phyloP scores from a whole-genome alignment of 1,284 basidiomycete genomes.

The Austroboletus niveus region DNA sequence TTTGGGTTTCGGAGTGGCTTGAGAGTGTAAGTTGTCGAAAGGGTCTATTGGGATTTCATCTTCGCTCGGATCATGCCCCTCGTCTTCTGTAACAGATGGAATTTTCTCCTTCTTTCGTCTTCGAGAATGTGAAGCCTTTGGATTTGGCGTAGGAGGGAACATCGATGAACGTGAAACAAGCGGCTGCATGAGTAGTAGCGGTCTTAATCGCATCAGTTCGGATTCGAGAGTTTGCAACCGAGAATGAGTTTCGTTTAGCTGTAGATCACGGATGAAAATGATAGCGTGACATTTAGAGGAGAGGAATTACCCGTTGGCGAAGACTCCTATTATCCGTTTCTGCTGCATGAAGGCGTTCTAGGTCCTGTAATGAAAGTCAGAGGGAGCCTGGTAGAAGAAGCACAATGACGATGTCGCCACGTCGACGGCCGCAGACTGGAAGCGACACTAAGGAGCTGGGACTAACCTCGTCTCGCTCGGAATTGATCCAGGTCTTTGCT shows the following conservation, averaged over 20 bases:
- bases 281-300: neutral
- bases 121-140: conserved; percentile 18
- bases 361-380: conserved; percentile 40
- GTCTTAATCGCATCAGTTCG: conserved; percentile 44
- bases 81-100: conserved; percentile 18
- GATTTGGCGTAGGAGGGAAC: conserved; percentile 19
- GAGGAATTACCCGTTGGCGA: conserved; percentile 48
- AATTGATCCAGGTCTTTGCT: conserved; percentile 34
- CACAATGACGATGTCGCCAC: neutral
- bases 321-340: conserved; percentile 56
- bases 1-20: conserved; percentile 25
- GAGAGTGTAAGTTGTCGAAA: conserved; percentile 15
- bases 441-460: neutral
- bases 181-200: conserved; percentile 48
- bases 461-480: conserved; percentile 45
- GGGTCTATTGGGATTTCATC: conserved; percentile 21
- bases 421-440: neutral
- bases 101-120: conserved; percentile 27
- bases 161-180: conserved; percentile 24
- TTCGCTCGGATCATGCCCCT: conserved; percentile 23
- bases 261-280: conserved; percentile 9
- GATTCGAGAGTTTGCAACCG: conserved; percentile 41
- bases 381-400: neutral
- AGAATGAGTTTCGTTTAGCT: conserved; percentile 43
- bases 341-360: conserved; percentile 46